phyloP scores from a whole-genome alignment of 192 early-diverging fungal species.

The Rhizoclosmatium sp. region DNA sequence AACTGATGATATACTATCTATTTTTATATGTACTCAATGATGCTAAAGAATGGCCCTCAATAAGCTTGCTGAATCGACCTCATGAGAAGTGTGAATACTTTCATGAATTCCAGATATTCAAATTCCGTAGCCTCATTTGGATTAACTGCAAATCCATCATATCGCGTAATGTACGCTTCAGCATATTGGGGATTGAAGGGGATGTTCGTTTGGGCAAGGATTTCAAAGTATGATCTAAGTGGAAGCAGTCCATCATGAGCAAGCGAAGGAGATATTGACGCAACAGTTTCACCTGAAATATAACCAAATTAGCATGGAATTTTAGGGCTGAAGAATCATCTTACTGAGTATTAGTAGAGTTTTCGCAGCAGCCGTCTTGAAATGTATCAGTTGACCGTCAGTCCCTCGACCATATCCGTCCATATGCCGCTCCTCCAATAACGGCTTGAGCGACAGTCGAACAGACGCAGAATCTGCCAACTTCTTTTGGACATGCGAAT shows the following conservation, averaged over 20 bases:
- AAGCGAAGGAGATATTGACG: background rate
- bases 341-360: constrained; percentile 17
- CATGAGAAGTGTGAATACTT: constrained; percentile 14
- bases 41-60: background rate
- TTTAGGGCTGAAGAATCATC: background rate
- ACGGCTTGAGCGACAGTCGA: background rate
- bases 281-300: constrained; percentile 12
- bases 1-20: background rate
- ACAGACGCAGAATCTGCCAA: constrained; percentile 12
- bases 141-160: background rate
- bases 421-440: constrained; percentile 17
- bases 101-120: constrained; percentile 36
- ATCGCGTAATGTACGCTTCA: background rate
- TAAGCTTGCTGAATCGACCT: background rate
- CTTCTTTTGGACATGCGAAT: background rate
- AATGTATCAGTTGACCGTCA: background rate
- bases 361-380: constrained; percentile 23
- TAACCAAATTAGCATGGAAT: background rate
- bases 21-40: background rate
- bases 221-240: constrained; percentile 8
- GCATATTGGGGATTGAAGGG: background rate
- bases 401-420: constrained; percentile 18
- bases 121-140: constrained; percentile 27
- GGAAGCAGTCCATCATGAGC: background rate
- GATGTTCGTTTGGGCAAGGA: background rate